Percentiles rank a stretch among this genome's conserved stretches.
Evolutionary conservation across 1,284 basidiomycete genomes (phyloP).

Genomic region (Volvariella surrecta): DNA sequence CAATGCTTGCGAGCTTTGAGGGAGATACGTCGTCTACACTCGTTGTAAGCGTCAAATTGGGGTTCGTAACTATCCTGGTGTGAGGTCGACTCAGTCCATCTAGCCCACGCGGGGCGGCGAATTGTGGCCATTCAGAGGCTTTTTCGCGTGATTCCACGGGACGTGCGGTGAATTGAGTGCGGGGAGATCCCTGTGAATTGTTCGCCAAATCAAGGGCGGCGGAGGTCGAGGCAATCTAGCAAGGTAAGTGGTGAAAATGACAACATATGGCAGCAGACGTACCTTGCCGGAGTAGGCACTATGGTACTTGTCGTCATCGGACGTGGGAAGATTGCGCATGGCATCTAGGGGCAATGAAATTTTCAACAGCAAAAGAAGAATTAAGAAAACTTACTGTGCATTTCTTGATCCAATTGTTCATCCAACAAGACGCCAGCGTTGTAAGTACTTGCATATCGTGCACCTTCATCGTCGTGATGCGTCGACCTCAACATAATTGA

Average conservation of each 20-base stretch:
- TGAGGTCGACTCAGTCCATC: slow-evolving; percentile 49
- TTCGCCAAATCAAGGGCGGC: slow-evolving; percentile 91
- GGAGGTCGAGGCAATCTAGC: slow-evolving; percentile 78
- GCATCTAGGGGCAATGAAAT: slow-evolving; percentile 50
- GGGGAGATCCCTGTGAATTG: slow-evolving; percentile 73
- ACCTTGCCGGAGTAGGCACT: slow-evolving; percentile 61
- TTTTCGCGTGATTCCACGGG: slow-evolving; percentile 57
- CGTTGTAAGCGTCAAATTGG: slow-evolving; percentile 52
- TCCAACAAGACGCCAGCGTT: slow-evolving; percentile 85
- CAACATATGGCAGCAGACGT: slow-evolving; percentile 15
- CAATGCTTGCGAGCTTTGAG: slow-evolving; percentile 34
- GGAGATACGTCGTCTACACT: slow-evolving; percentile 37
- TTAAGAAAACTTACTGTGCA: slow-evolving; percentile 66
- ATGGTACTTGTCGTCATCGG: slow-evolving; percentile 84
- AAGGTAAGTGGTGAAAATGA: slow-evolving; percentile 9
- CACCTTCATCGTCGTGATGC: slow-evolving; percentile 44
- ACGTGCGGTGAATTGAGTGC: slow-evolving; percentile 48
- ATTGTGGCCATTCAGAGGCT: slow-evolving; percentile 91
- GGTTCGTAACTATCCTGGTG: slow-evolving; percentile 64
- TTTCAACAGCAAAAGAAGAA: slow-evolving; percentile 8
- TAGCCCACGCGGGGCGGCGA: slow-evolving; percentile 52
- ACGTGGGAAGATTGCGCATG: slow-evolving; percentile 85
- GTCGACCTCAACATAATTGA: slow-evolving; percentile 41
- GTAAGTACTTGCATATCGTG: slow-evolving; percentile 49
- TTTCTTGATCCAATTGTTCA: slow-evolving; percentile 84